Evolutionary conservation across 1,139 yeast genomes (phyloP).

Genomic region (Debaryomyces coudertii): DNA sequence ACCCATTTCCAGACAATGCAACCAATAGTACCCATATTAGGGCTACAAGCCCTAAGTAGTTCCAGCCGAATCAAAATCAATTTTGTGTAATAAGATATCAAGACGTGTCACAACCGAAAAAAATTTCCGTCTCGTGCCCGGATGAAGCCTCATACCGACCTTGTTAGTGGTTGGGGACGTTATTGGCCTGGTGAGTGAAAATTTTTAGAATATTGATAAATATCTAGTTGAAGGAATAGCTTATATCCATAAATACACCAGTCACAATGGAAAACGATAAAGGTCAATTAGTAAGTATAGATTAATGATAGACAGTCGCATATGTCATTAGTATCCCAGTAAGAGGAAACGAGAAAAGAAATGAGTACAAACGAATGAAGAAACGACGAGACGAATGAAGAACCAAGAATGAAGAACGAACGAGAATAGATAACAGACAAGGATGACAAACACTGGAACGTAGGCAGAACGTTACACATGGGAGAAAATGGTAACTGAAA

Average conservation of each 20-base stretch:
- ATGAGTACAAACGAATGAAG: background rate
- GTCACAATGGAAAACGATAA: slow-evolving; percentile 99
- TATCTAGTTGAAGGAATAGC: slow-evolving; percentile 13
- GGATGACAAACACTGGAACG: too few relatives aligned
- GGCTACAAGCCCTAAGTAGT: slow-evolving; percentile 16
- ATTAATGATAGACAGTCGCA: background rate
- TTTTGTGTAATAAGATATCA: slow-evolving; percentile 6
- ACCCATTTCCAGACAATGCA: too few relatives aligned
- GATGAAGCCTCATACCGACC: slow-evolving; percentile 8
- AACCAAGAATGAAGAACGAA: too few relatives aligned
- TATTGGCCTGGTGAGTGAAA: slow-evolving; percentile 18
- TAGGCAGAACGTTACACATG: too few relatives aligned
- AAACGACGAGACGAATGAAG: background rate
- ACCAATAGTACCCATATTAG: slow-evolving; percentile 7
- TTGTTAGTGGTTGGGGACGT: slow-evolving; percentile 12
- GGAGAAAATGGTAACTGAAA: background rate
- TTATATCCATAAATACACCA: slow-evolving; percentile 23
- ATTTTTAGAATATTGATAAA: slow-evolving; percentile 19
- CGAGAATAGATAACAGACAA: too few relatives aligned
- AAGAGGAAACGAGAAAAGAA: background rate
- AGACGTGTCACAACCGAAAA: slow-evolving; percentile 8
- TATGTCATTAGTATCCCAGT: background rate
- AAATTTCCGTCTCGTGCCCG: slow-evolving; percentile 9
- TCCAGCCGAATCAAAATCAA: background rate
- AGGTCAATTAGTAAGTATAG: slow-evolving; percentile 93